Conservation (phyloP, 1,284 basidiomycete genomes). For the Ganoderma leucocontextum region DNA sequence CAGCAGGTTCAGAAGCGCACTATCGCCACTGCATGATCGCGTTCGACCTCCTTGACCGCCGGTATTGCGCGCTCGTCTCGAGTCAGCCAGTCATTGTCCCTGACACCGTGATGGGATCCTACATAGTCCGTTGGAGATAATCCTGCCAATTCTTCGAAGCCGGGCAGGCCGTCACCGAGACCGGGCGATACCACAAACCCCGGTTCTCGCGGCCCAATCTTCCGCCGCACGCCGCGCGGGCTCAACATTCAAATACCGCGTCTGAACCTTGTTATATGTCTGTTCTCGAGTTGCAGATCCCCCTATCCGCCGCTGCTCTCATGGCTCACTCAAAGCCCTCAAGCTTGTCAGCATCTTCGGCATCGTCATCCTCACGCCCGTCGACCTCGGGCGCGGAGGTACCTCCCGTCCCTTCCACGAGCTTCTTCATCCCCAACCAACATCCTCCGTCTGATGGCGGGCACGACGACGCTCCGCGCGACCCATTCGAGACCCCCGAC, state of each 20-base stretch:
- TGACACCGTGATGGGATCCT: slow-evolving; percentile 7
- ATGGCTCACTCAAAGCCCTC: slow-evolving; percentile 14
- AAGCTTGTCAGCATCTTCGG: slow-evolving; percentile 11
- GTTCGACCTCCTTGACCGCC: slow-evolving; percentile 9
- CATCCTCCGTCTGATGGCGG: not conserved
- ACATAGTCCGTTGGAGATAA: not conserved
- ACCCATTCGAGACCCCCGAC: slow-evolving; percentile 42
- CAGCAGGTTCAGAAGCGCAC: not conserved
- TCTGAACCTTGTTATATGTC: slow-evolving; percentile 1
- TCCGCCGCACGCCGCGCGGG: not conserved
- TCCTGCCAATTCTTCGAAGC: slow-evolving; percentile 3
- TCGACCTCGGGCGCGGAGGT: slow-evolving; percentile 18
- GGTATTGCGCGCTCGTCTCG: slow-evolving; percentile 7
- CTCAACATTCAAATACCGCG: not conserved
- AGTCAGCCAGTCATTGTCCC: slow-evolving; percentile 10
- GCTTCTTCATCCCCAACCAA: slow-evolving; percentile 39
- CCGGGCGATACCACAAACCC: not conserved
- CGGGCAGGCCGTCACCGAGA: slow-evolving; percentile 8
- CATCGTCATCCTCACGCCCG: slow-evolving; percentile 8
- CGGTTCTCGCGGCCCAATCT: no score
- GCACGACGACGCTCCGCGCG: slow-evolving; percentile 31
- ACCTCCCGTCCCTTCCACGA: slow-evolving; percentile 31
- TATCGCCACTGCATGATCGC: slow-evolving; percentile 1
- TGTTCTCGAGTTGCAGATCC: not conserved
- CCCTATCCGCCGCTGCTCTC: slow-evolving; percentile 12